phyloP scores from a whole-genome alignment of 2,329 filamentous ascomycete species.

The Penicillium sp. region DNA sequence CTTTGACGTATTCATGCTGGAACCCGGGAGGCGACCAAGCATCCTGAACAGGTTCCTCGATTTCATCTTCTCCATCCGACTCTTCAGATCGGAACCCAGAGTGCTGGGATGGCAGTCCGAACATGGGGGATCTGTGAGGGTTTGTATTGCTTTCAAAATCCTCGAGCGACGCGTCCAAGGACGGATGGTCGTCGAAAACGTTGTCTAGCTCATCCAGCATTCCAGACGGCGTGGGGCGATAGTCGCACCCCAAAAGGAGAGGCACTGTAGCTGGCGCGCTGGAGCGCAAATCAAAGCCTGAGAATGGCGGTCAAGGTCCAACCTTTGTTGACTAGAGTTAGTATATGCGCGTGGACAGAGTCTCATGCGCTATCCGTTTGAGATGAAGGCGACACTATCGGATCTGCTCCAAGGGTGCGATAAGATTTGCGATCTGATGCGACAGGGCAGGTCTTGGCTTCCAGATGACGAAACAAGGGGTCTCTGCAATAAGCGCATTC shows the following conservation, averaged over 20 bases:
- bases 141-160: constrained; percentile 60
- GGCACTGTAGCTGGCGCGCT: constrained; percentile 21
- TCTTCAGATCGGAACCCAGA: constrained; percentile 63
- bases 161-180: constrained; percentile 61
- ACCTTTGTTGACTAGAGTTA: constrained; percentile 12
- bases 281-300: constrained; percentile 16
- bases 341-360: constrained; percentile 15
- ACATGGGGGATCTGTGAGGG: constrained; percentile 51
- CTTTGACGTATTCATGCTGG: constrained; percentile 49
- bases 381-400: constrained; percentile 22
- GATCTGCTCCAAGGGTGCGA: constrained; percentile 23
- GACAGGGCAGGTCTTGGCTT: constrained; percentile 6
- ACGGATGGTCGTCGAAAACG: constrained; percentile 60
- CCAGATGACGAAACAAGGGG: not conserved
- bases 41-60: constrained; percentile 41
- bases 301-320: constrained; percentile 11
- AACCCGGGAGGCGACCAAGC: constrained; percentile 69
- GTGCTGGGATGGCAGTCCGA: constrained; percentile 60
- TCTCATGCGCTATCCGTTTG: constrained; percentile 18
- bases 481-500: constrained; percentile 7
- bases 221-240: constrained; percentile 37
- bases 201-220: constrained; percentile 51
- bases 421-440: constrained; percentile 20
- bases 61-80: constrained; percentile 46
- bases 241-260: constrained; percentile 24